These are phyloP conservation scores for Citrus hindsii DNA, from an alignment of 345 rosid genomes.

Conservation along the genomic window DNA sequence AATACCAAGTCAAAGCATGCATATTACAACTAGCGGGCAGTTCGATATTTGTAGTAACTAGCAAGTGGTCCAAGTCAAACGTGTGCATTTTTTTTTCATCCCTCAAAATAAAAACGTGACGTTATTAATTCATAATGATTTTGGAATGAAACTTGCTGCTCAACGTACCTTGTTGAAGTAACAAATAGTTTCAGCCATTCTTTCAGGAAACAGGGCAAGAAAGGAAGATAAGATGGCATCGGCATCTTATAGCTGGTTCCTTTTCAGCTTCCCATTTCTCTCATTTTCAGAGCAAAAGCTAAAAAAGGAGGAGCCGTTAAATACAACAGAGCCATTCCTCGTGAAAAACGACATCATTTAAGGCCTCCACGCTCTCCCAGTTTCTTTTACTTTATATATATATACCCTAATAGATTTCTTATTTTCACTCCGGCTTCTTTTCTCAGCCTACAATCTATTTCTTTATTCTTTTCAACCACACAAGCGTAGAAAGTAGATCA, in stretches of 20 bases:
- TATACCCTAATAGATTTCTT: background rate
- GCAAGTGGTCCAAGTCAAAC: background rate
- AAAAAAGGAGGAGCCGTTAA: background rate
- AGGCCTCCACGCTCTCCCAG: background rate
- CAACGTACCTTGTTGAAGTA: constrained; percentile 4
- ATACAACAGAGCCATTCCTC: background rate
- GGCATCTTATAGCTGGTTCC: background rate
- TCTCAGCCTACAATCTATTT: background rate
- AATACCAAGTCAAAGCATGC: constrained; percentile 1
- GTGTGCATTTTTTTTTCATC: background rate
- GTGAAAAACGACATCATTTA: constrained; percentile 9
- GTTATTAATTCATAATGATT: too few relatives aligned
- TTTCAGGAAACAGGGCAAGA: background rate
- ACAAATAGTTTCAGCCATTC: constrained; percentile 6
- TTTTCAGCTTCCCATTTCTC: background rate
- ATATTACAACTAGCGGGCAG: background rate
- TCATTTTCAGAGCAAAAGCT: background rate
- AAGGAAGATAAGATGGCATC: background rate
- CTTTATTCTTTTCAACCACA: background rate
- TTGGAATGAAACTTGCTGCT: too few relatives aligned
- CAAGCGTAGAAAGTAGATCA: background rate
- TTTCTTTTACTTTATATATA: background rate
- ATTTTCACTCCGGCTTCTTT: background rate
- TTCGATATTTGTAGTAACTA: background rate
- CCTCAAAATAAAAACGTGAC: too few relatives aligned